Conservation (phyloP, 2,329 filamentous ascomycete genomes). For the Pyricularia sp. region DNA sequence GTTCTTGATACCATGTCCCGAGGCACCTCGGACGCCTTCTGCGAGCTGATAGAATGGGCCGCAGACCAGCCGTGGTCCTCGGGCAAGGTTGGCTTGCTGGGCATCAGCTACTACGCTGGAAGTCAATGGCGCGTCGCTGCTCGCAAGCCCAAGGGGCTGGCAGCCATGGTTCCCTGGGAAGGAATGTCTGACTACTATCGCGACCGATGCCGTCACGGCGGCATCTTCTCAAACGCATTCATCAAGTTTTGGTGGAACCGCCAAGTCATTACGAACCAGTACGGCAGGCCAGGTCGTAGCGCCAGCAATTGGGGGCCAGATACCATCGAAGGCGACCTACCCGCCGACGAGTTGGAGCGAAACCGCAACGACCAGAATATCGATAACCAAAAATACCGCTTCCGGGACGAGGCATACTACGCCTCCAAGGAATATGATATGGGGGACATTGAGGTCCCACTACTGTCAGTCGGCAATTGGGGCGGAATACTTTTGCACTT, state of each 20-base stretch:
- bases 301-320: slow-evolving; percentile 43
- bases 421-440: slow-evolving; percentile 55
- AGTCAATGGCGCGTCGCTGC: slow-evolving; percentile 39
- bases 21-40: slow-evolving; percentile 37
- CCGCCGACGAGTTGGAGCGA: slow-evolving; percentile 36
- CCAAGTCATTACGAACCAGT: slow-evolving; percentile 59
- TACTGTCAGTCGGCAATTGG: slow-evolving; percentile 62
- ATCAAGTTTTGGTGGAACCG: slow-evolving; percentile 60
- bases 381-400: slow-evolving; percentile 40
- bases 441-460: slow-evolving; percentile 56
- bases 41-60: slow-evolving; percentile 39
- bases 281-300: slow-evolving; percentile 43
- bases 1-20: slow-evolving; percentile 38
- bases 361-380: slow-evolving; percentile 38
- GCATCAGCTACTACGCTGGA: slow-evolving; percentile 37
- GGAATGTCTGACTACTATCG: slow-evolving; percentile 45
- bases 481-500: slow-evolving; percentile 61
- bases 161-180: slow-evolving; percentile 41
- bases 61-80: slow-evolving; percentile 35
- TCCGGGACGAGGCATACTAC: slow-evolving; percentile 55
- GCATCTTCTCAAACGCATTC: slow-evolving; percentile 49
- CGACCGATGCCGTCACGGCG: slow-evolving; percentile 51
- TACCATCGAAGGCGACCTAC: slow-evolving; percentile 49
- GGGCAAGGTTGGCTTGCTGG: slow-evolving; percentile 38
- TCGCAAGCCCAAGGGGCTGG: slow-evolving; percentile 32